Evolutionary conservation across 208 protist genomes (phyloP), one percentile per base, ranked within the genome.

Genomic region (Leishmania mexicana): DNA sequence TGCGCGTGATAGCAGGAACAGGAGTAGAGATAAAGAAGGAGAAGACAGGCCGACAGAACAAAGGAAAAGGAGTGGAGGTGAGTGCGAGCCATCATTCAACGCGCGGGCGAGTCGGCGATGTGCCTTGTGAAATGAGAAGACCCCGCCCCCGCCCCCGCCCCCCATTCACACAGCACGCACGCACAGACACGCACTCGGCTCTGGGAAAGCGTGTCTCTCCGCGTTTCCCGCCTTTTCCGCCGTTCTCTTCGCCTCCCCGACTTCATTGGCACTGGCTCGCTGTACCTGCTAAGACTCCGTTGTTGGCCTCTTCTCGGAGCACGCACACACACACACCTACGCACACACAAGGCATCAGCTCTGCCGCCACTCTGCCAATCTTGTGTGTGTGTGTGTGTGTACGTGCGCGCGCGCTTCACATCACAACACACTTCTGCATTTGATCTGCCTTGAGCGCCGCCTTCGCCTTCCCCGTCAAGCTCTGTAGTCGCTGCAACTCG

Each of bases 361-460:
- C 28, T 31, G 42, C 17, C 3, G 10, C 45, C 19, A 54, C 8
- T 53, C 3, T 21, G 5, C 49, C n/a, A 42, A 4, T 24, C 24
- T 2, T 54, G 42, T 38, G 45, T 49, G 28, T 68, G 54, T 57
- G 21, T 45, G 54, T 73, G 49, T 45, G 31, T 42, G 19, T 42
- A 21, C 53, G 72, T 79, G 64, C 57, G 70, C 42, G 31, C 80
- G n/a, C 70, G 35, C 53, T 35, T 78, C 58, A 95, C 93, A 95
- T 94, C 6, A 94, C 68, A 19, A 42, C 49, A 76, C 93, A 95
- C 83, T 89, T 87, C 80, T 91, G 92, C 85, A 93, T 86, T 84
- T 88, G 88, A 45, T 88, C 89, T 54, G 87, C 74, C 57, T 79
- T 79, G 65, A 95, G 81, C 38, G 83, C 91, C 17, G 83, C 54